These are phyloP conservation scores for Talaromyces funiculosus DNA, from an alignment of 2,329 filamentous ascomycete species.

Conservation along the genomic window DNA sequence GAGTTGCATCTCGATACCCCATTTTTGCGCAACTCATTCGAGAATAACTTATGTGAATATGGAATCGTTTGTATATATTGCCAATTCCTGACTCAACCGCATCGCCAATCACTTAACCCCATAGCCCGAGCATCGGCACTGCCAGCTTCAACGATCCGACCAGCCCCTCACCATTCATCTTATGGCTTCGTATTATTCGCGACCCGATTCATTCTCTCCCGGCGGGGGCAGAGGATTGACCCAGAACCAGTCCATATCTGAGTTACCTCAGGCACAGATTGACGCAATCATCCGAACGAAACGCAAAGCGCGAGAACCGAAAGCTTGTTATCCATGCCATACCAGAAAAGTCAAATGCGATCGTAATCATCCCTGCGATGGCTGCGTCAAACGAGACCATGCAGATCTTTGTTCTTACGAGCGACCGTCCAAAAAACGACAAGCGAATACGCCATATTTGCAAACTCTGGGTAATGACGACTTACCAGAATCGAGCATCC, in stretches of 20 bases:
- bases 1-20: constrained; percentile 15
- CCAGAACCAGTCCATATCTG: constrained; percentile 19
- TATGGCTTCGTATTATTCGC: constrained; percentile 12
- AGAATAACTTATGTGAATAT: background rate
- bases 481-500: background rate
- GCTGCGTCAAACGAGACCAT: constrained; percentile 46
- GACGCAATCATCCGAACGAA: constrained; percentile 36
- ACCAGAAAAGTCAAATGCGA: constrained; percentile 47
- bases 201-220: constrained; percentile 12
- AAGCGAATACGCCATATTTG: constrained; percentile 19
- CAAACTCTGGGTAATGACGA: background rate
- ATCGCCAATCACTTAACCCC: background rate
- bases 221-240: constrained; percentile 3
- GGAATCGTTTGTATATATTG: background rate
- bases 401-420: constrained; percentile 47
- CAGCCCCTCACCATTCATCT: background rate
- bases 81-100: background rate
- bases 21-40: background rate
- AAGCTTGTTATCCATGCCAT: constrained; percentile 44
- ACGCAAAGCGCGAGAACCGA: constrained; percentile 41
- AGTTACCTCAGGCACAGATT: constrained; percentile 33
- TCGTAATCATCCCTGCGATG: constrained; percentile 45
- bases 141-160: background rate
- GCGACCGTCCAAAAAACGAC: constrained; percentile 43
- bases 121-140: background rate